Conservation (phyloP, 805 yeast species). For the Pichia pseudocactophila region DNA sequence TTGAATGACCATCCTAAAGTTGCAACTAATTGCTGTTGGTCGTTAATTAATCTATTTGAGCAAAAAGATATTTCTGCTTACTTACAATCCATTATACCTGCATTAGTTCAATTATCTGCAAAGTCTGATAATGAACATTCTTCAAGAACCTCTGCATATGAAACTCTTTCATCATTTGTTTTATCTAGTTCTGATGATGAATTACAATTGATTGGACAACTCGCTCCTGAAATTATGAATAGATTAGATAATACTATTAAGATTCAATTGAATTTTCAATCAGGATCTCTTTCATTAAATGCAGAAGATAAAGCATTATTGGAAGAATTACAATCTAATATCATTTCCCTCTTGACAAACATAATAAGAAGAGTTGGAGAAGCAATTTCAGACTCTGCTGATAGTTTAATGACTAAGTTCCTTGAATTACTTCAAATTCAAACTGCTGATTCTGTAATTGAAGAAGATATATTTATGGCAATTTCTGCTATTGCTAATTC, state of each 20-base stretch:
- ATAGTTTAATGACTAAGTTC: conserved; percentile 76
- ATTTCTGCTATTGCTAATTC: conserved; percentile 85
- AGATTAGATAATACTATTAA: conserved; percentile 65
- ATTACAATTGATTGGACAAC: conserved; percentile 54
- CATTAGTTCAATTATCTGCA: conserved; percentile 58
- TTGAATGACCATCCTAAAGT: conserved; percentile 87
- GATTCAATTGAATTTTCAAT: conserved; percentile 40
- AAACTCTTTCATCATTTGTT: conserved; percentile 80
- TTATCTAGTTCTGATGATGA: conserved; percentile 64
- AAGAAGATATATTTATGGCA: conserved; percentile 91
- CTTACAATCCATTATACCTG: conserved; percentile 60
- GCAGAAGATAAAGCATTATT: conserved; percentile 68
- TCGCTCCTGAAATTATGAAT: conserved; percentile 65
- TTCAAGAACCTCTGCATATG: conserved; percentile 93
- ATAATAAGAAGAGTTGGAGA: conserved; percentile 73
- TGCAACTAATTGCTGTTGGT: conserved; percentile 96
- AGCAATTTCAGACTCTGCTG: conserved; percentile 61
- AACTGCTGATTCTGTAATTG: conserved; percentile 59
- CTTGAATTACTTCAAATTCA: conserved; percentile 56
- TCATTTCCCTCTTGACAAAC: conserved; percentile 69
- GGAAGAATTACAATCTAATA: conserved; percentile 83
- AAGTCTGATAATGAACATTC: conserved; percentile 76
- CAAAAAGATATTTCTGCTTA: conserved; percentile 74
- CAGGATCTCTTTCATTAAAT: conserved; percentile 18
- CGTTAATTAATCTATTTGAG: conserved; percentile 83